phyloP scores from a whole-genome alignment of 2,329 filamentous ascomycete genomes.

The Allantophomopsis cytisporea region DNA sequence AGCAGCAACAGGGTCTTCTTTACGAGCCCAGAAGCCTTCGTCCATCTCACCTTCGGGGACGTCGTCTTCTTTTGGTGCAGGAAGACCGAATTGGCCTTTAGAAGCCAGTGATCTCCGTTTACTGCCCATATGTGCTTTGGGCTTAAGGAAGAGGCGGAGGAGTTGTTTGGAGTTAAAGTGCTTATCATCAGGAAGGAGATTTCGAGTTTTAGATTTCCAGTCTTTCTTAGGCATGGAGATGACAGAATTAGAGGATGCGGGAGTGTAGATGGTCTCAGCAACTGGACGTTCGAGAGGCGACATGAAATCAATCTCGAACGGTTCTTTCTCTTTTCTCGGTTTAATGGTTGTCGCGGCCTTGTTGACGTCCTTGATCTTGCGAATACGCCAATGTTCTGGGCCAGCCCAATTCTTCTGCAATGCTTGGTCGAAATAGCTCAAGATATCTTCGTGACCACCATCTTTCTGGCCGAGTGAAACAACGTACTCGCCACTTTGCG shows the following conservation, averaged over 20 bases:
- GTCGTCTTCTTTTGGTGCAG: slow-evolving; percentile 33
- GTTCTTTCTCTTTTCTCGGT: slow-evolving; percentile 86
- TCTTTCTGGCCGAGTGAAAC: slow-evolving; percentile 63
- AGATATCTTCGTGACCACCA: slow-evolving; percentile 73
- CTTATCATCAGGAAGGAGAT: slow-evolving; percentile 92
- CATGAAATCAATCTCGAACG: slow-evolving; percentile 85
- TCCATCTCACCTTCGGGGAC: slow-evolving; percentile 69
- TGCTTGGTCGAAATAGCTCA: slow-evolving; percentile 96
- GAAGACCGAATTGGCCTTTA: slow-evolving; percentile 24
- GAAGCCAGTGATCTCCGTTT: slow-evolving; percentile 38
- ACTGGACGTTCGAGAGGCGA: slow-evolving; percentile 58
- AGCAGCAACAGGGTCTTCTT: slow-evolving; percentile 33
- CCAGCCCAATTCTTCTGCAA: slow-evolving; percentile 95
- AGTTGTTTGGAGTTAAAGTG: slow-evolving; percentile 94
- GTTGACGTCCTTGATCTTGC: slow-evolving; percentile 70
- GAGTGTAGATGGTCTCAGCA: slow-evolving; percentile 68
- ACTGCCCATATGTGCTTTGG: slow-evolving; percentile 70
- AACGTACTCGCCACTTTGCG: slow-evolving; percentile 58
- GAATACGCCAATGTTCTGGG: slow-evolving; percentile 97
- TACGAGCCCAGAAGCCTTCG: slow-evolving; percentile 85
- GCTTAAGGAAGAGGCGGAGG: slow-evolving; percentile 84
- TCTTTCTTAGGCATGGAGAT: slow-evolving; percentile 87
- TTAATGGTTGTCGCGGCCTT: slow-evolving; percentile 48
- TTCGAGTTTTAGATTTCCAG: slow-evolving; percentile 87
- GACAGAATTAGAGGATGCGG: slow-evolving; percentile 63